Evolutionary conservation across 441 rosid genomes (phyloP).

Genomic region (Mallotus repandus): DNA sequence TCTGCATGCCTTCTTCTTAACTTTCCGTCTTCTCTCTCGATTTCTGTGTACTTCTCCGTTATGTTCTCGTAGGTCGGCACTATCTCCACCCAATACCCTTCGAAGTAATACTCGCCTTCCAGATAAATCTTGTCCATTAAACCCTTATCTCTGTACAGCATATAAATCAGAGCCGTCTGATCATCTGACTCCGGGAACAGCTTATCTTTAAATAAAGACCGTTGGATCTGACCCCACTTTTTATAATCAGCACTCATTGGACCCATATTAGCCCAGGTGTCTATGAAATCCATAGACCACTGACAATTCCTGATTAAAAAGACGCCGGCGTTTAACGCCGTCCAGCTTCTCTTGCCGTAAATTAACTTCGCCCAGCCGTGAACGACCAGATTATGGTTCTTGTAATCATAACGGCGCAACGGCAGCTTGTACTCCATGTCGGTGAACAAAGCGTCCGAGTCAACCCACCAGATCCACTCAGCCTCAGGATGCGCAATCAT

Average conservation of each 20-base stretch:
- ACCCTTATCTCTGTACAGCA: constrained; percentile 46
- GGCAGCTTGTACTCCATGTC: constrained; percentile 92
- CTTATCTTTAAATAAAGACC: constrained; percentile 71
- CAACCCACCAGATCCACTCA: constrained; percentile 99
- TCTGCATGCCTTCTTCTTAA: constrained; percentile 79
- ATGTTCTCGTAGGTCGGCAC: constrained; percentile 49
- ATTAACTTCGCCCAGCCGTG: constrained; percentile 75
- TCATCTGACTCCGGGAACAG: constrained; percentile 72
- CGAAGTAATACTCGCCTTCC: constrained; percentile 67
- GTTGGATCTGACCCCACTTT: constrained; percentile 69
- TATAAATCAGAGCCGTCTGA: constrained; percentile 73
- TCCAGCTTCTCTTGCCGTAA: constrained; percentile 67
- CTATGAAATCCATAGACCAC: constrained; percentile 89
- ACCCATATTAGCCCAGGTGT: constrained; percentile 67
- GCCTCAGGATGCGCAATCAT: constrained; percentile 97
- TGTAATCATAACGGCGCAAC: constrained; percentile 56
- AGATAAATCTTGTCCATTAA: constrained; percentile 64
- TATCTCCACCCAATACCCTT: constrained; percentile 82
- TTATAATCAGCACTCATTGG: constrained; percentile 49
- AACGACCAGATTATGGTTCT: constrained; percentile 66
- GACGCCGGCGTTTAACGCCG: constrained; percentile 73
- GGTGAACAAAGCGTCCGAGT: constrained; percentile 83
- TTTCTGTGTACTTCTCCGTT: constrained; percentile 51
- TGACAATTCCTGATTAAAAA: constrained; percentile 81
- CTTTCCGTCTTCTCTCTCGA: constrained; percentile 46